Percentiles rank a stretch among this genome's conserved stretches.
These are phyloP conservation scores for Diatrype stigma DNA, from an alignment of 2,329 filamentous ascomycete species.

Conservation along the genomic window DNA sequence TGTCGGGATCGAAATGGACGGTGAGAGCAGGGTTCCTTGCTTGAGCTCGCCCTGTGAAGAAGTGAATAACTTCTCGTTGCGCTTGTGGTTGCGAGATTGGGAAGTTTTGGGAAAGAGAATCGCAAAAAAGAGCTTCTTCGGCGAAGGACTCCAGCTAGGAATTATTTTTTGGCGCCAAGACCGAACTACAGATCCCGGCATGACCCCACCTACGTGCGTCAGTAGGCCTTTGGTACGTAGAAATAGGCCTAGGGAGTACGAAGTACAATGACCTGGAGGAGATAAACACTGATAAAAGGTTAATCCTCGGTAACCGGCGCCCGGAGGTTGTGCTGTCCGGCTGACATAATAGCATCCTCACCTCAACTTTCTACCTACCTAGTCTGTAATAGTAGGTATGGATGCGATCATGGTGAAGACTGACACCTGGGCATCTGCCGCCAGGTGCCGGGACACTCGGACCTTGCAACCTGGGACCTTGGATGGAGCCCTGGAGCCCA, in stretches of 20 bases:
- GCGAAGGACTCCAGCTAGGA: background rate
- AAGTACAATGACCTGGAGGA: too few relatives aligned
- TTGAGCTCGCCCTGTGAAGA: conserved; percentile 52
- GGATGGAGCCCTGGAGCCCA: too few relatives aligned
- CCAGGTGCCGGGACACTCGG: too few relatives aligned
- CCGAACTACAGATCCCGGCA: background rate
- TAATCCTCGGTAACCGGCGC: too few relatives aligned
- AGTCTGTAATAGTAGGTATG: background rate
- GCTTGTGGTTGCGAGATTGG: conserved; percentile 3
- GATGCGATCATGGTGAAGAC: too few relatives aligned
- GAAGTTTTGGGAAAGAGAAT: conserved; percentile 2
- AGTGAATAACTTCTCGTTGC: conserved; percentile 10
- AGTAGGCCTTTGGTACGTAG: too few relatives aligned
- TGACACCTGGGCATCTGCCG: too few relatives aligned
- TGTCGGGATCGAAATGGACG: background rate
- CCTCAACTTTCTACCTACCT: background rate
- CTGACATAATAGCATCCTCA: too few relatives aligned
- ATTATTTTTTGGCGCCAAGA: conserved; percentile 2
- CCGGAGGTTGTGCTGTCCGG: too few relatives aligned
- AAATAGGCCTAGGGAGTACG: too few relatives aligned
- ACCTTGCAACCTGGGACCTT: too few relatives aligned
- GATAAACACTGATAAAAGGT: too few relatives aligned
- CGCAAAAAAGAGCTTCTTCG: background rate
- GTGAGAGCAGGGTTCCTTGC: conserved; percentile 55
- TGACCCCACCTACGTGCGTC: conserved; percentile 1